phyloP scores from a whole-genome alignment of 768 basidiomycete species.

The Podaxis mareebaensis region DNA sequence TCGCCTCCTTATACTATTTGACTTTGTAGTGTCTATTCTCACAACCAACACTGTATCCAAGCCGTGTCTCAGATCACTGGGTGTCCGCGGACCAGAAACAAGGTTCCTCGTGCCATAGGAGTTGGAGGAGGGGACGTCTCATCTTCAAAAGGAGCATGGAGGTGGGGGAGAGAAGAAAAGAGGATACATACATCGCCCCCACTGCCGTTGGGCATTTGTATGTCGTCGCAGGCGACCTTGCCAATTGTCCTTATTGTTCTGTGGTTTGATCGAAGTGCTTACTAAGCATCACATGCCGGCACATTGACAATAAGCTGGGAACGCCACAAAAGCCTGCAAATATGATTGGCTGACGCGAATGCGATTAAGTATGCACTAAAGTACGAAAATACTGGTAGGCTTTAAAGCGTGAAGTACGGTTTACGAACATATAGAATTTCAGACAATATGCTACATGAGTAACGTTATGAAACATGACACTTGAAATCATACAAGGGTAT shows the following conservation, averaged over 20 bases:
- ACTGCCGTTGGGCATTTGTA: conserved; percentile 19
- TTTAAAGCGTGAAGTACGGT: background rate
- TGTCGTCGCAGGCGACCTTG: conserved; percentile 21
- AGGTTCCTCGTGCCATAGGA: background rate
- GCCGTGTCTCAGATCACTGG: background rate
- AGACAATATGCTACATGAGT: conserved; percentile 20
- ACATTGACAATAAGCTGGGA: conserved; percentile 30
- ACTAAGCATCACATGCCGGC: conserved; percentile 24
- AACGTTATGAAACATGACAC: conserved; percentile 4
- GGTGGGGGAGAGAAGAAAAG: conserved; percentile 18
- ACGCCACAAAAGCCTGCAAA: background rate
- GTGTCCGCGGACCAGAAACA: background rate
- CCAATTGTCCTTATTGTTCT: conserved; percentile 35
- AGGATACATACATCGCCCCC: conserved; percentile 5
- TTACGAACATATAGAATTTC: background rate
- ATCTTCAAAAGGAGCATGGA: background rate
- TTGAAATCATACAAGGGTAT: conserved; percentile 4
- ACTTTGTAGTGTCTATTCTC: background rate
- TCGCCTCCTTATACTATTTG: background rate
- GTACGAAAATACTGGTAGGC: background rate
- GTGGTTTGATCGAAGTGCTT: conserved; percentile 13
- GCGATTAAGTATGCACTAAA: background rate
- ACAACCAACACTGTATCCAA: background rate
- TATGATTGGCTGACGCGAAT: background rate
- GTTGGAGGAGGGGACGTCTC: background rate